Evolutionary conservation across 768 basidiomycete species (phyloP), one percentile per base, ranked within the genome.

Genomic region (Daedalea quercina): DNA sequence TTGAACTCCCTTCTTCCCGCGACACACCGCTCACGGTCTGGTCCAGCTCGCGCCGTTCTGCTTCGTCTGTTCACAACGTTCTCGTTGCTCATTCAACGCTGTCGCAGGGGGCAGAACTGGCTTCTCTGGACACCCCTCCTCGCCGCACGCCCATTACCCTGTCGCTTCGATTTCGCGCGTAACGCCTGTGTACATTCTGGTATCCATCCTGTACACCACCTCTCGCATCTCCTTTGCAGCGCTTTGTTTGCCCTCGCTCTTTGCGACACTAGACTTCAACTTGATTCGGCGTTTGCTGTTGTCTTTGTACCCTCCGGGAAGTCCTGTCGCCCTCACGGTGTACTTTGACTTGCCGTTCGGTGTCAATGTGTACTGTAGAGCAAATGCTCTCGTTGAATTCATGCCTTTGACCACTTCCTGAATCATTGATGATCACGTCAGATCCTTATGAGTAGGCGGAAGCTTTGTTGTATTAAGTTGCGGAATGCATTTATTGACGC

Each of bases 81-180:
- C 44, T 53, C 40, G 42, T 46, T 55, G 47, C 55, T 48, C 55
- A 55, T 40, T 19, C 37, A 15, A 3, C 19, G 37, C 17, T 40
- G 37, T 40, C 37, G 54, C 54, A 47, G 55, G 58, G 56, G 58
- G 56, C 53, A 60, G 61, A 60, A 62, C 61, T 62, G 61, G 58
- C 43, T 60, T 62, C 61, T 62, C 56, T 59, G 57, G 58, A 56
- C 54, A 52, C 57, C 35, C 49, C 28, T 23, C 31, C 22, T 31
- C 19, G 47, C 34, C 33, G 25, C n/a, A 13, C 24, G 9, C n/a
- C 13, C n/a, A 8, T 43, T 19, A 22, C 24, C n/a, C 44, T 20
- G 17, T 25, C 44, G 44, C 37, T 6, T 15, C 15, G 13, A 8
- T 6, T 6, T 15, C 13, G 8, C 37, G 37, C 7, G 4, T 15